A percentile compares a stretch with the other conserved stretches of the same genome.
Conservation (phyloP, 345 rosid species). For the Lepidium sativum region DNA sequence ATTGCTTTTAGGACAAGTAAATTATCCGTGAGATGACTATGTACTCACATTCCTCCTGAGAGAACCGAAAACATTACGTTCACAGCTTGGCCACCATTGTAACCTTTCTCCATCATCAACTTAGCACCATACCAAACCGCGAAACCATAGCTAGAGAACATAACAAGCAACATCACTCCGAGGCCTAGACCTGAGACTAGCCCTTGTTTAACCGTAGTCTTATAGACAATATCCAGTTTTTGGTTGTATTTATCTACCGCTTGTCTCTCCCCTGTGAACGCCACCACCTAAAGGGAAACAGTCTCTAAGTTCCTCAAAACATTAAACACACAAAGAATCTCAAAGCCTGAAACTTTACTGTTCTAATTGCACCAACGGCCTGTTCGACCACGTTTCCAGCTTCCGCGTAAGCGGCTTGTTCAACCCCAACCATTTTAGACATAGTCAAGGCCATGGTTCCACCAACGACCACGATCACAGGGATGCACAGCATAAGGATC, state of each 20-base stretch:
- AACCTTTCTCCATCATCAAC: not conserved
- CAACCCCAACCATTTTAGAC: not conserved
- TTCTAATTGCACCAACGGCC: not conserved
- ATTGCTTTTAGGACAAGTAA: not conserved
- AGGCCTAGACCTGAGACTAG: slow-evolving; percentile 3
- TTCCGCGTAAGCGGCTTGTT: slow-evolving; percentile 2
- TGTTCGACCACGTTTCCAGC: slow-evolving; percentile 16
- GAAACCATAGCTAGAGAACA: not conserved
- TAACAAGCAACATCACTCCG: slow-evolving; percentile 3
- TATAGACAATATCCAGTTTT: not conserved
- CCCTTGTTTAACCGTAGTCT: slow-evolving; percentile 2
- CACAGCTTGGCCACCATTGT: slow-evolving; percentile 9
- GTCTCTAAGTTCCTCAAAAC: not conserved
- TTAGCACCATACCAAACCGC: slow-evolving; percentile 10
- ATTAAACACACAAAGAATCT: not conserved
- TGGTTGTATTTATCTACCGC: not conserved
- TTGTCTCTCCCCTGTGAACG: slow-evolving; percentile 18
- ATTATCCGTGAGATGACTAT: not conserved
- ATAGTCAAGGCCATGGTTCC: not conserved
- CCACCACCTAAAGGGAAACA: not conserved
- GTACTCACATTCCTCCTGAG: slow-evolving; percentile 5
- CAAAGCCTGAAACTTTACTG: not conserved
- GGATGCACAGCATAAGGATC: not conserved
- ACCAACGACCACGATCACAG: not conserved
- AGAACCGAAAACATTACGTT: slow-evolving; percentile 8